phyloP scores from a whole-genome alignment of 495 filamentous ascomycete species.

The Delitschia confertaspora region DNA sequence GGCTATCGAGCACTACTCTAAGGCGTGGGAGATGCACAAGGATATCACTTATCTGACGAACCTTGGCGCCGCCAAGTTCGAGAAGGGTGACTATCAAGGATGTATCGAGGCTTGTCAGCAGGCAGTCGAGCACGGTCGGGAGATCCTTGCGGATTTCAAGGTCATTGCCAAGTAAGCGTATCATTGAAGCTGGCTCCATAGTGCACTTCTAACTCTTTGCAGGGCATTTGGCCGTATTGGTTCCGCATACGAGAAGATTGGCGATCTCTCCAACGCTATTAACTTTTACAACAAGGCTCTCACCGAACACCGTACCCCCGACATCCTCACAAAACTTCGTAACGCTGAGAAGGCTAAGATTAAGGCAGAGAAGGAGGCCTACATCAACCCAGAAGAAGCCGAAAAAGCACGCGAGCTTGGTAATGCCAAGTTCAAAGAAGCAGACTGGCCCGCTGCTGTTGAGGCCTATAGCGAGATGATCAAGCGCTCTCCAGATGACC shows the following conservation, averaged over 20 bases:
- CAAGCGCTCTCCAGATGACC: constrained; percentile 87
- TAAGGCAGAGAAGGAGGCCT: constrained; percentile 64
- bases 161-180: constrained; percentile 81
- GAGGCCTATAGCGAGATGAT: constrained; percentile 95
- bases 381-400: constrained; percentile 83
- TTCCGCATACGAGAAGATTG: constrained; percentile 78
- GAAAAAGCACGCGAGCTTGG: constrained; percentile 93
- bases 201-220: constrained; percentile 2
- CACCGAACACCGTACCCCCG: constrained; percentile 93
- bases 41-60: constrained; percentile 98
- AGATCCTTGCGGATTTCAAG: constrained; percentile 90
- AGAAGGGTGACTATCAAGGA: constrained; percentile 86
- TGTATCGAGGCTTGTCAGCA: constrained; percentile 78
- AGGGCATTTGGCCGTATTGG: constrained; percentile 85
- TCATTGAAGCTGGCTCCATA: background rate
- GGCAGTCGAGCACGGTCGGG: constrained; percentile 81
- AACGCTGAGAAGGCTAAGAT: constrained; percentile 85
- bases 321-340: constrained; percentile 85
- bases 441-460: constrained; percentile 92
- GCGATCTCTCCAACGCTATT: constrained; percentile 72
- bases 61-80: constrained; percentile 84
- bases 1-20: constrained; percentile 89
- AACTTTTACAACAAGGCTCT: constrained; percentile 86
- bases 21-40: constrained; percentile 90
- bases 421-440: constrained; percentile 91